Percentiles rank a stretch among this genome's conserved stretches.
Conservation (phyloP, 805 yeast species). For the Yarrowia sp. region DNA sequence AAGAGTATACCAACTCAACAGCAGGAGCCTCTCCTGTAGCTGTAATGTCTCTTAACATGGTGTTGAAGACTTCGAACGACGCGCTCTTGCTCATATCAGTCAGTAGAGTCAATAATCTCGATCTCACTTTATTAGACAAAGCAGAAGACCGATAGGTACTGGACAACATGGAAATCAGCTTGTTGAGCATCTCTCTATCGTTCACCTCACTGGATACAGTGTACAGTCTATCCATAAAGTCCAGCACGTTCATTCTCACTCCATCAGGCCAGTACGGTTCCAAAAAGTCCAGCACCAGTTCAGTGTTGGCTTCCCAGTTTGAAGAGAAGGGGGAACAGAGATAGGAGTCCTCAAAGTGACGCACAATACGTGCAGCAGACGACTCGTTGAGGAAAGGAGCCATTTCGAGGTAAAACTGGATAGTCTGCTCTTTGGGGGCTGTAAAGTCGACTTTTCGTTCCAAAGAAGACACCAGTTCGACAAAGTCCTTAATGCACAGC, state of each 20-base stretch:
- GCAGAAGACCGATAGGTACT: background rate
- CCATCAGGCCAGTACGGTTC: constrained; percentile 32
- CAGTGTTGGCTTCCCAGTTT: constrained; percentile 52
- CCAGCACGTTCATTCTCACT: constrained; percentile 33
- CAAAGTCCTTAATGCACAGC: constrained; percentile 3
- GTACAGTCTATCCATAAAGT: constrained; percentile 43
- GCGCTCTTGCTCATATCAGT: constrained; percentile 35
- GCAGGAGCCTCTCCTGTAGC: constrained; percentile 6
- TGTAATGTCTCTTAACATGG: constrained; percentile 15
- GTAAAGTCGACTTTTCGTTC: constrained; percentile 35
- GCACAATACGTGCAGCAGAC: constrained; percentile 47
- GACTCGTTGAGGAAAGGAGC: constrained; percentile 42
- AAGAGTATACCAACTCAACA: constrained; percentile 30
- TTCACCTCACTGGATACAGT: constrained; percentile 41
- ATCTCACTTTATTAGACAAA: constrained; percentile 33
- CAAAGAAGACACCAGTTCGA: constrained; percentile 1
- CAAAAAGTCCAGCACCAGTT: constrained; percentile 46
- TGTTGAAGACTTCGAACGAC: constrained; percentile 9
- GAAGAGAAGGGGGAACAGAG: constrained; percentile 54
- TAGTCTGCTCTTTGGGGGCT: constrained; percentile 47
- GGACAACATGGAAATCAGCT: constrained; percentile 34
- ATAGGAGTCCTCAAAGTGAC: constrained; percentile 49
- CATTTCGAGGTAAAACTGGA: constrained; percentile 45
- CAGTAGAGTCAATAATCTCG: constrained; percentile 38
- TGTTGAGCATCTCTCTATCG: constrained; percentile 40